Conservation (phyloP, 495 filamentous ascomycete species). For the Aspergillus taichungensis region DNA sequence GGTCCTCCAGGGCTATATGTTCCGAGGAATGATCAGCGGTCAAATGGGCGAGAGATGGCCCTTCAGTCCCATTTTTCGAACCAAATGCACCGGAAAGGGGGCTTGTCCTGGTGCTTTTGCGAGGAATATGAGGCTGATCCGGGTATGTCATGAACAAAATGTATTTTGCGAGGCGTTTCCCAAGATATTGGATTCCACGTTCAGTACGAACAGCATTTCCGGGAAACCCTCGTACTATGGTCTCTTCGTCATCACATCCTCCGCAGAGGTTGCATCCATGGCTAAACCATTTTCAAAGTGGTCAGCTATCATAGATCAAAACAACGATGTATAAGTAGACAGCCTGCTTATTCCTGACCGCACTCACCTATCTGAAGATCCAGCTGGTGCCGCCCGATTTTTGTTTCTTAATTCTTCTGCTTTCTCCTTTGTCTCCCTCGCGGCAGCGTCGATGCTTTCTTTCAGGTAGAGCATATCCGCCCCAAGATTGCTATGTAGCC, state of each 20-base stretch:
- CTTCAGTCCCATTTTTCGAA: conserved; percentile 13
- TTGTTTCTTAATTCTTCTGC: conserved; percentile 40
- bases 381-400: conserved; percentile 9
- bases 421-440: conserved; percentile 56
- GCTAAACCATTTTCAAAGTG: too few relatives aligned
- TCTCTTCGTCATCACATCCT: conserved; percentile 55
- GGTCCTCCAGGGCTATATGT: conserved; percentile 24
- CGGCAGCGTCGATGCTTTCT: conserved; percentile 85
- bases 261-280: conserved; percentile 5
- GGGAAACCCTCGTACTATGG: conserved; percentile 88
- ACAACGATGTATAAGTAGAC: too few relatives aligned
- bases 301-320: too few relatives aligned
- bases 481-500: conserved; percentile 92
- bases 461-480: conserved; percentile 96
- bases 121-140: conserved; percentile 74
- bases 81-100: conserved; percentile 27
- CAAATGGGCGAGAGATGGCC: conserved; percentile 3
- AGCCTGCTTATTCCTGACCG: too few relatives aligned
- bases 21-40: conserved; percentile 6
- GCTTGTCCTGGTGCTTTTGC: conserved; percentile 45
- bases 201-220: conserved; percentile 89
- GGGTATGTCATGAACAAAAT: conserved; percentile 85
- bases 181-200: conserved; percentile 90
- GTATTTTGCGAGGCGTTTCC: conserved; percentile 89
- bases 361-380: too few relatives aligned